Conservation (phyloP, 176 grass and related monocot genomes). For the Rhynchospora tenuis region DNA sequence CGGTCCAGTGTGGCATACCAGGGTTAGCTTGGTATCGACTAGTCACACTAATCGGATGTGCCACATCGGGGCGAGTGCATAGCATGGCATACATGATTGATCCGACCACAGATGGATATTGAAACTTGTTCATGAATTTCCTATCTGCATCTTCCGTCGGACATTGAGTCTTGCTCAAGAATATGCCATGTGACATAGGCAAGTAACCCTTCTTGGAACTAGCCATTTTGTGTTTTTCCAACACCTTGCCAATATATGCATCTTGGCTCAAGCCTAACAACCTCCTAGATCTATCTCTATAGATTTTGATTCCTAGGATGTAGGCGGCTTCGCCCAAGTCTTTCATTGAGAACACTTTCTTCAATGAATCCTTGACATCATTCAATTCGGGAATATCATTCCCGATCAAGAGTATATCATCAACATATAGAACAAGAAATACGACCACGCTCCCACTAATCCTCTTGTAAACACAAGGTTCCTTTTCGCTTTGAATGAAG, state of each 20-base stretch:
- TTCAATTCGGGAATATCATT: neutral
- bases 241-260: too few species aligned
- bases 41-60: neutral
- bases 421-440: neutral
- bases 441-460: neutral
- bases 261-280: neutral
- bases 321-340: neutral
- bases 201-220: neutral
- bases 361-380: neutral
- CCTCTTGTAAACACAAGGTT: neutral
- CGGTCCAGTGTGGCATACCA: neutral
- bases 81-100: neutral
- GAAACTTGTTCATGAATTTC: too few species aligned
- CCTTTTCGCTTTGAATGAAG: neutral
- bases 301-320: conserved; percentile 5
- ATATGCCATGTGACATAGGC: neutral
- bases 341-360: neutral
- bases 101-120: too few species aligned
- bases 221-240: too few species aligned
- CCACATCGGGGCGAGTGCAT: neutral
- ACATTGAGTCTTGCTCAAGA: too few species aligned
- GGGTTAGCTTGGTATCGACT: neutral
- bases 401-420: neutral
- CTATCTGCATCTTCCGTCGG: too few species aligned
- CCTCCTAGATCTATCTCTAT: neutral